phyloP scores from a whole-genome alignment of 352 stramenopile genomes.

The Pythium rhizo-oryzae region DNA sequence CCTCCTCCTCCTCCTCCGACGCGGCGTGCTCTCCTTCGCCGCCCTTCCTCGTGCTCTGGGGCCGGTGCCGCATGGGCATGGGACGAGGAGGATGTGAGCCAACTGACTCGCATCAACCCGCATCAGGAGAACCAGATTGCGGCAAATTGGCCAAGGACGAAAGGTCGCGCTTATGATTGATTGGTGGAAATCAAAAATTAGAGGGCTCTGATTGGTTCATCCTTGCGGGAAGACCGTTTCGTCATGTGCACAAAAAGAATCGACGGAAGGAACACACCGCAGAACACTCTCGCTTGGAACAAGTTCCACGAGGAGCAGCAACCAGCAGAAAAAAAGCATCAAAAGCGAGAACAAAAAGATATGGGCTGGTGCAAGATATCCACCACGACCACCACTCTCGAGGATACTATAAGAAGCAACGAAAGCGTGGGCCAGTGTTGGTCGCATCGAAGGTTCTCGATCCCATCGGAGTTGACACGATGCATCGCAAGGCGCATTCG shows the following conservation, averaged over 20 bases:
- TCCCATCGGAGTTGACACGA: too few relatives aligned
- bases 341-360: neutral
- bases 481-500: too few relatives aligned
- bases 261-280: constrained; percentile 8
- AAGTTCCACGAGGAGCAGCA: neutral
- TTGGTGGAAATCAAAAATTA: constrained; percentile 26
- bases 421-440: neutral
- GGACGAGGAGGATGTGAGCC: constrained; percentile 10
- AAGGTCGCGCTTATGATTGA: constrained; percentile 12
- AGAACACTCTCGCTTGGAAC: neutral
- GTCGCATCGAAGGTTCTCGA: constrained; percentile 1
- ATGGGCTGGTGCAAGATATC: neutral
- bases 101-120: constrained; percentile 23
- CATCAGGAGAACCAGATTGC: constrained; percentile 19
- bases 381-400: neutral
- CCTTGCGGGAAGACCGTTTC: constrained; percentile 10
- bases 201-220: constrained; percentile 19
- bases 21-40: neutral
- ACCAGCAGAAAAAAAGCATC: neutral
- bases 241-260: constrained; percentile 1
- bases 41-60: neutral
- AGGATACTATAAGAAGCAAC: too few relatives aligned
- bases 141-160: constrained; percentile 24
- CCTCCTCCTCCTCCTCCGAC: neutral
- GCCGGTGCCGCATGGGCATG: neutral